A percentile compares a stretch with the other conserved stretches of the same genome.
phyloP scores from a whole-genome alignment of 2,329 filamentous ascomycete species.

The Sclerotinia spermophila region DNA sequence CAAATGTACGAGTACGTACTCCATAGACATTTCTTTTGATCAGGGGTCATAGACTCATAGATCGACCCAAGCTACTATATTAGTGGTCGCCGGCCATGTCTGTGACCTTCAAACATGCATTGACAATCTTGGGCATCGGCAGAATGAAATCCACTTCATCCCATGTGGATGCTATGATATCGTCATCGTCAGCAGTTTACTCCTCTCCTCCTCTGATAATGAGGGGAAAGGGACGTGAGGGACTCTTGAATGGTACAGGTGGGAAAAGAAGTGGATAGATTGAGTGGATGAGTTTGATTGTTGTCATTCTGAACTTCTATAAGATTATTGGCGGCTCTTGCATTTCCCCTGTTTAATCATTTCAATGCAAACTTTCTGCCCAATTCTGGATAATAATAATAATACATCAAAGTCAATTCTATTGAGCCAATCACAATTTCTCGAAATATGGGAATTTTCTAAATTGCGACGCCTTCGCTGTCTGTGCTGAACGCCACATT shows the following conservation, averaged over 20 bases:
- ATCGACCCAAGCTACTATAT: too few relatives aligned
- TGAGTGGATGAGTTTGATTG: not conserved
- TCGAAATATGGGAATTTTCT: not conserved
- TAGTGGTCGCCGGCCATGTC: not conserved
- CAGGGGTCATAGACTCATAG: not conserved
- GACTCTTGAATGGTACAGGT: not conserved
- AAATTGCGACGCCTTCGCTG: conserved; percentile 9
- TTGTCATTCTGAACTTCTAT: not conserved
- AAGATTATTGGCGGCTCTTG: not conserved
- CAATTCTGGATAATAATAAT: not conserved
- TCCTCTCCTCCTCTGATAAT: not conserved
- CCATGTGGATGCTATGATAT: conserved; percentile 7
- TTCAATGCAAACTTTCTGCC: conserved; percentile 3
- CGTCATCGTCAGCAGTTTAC: not conserved
- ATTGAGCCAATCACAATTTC: not conserved
- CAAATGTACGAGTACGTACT: too few relatives aligned
- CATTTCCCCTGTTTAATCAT: not conserved
- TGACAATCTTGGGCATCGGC: not conserved
- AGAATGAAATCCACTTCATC: not conserved
- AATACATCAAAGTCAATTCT: not conserved
- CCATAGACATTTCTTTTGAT: not conserved
- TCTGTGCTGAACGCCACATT: conserved; percentile 15
- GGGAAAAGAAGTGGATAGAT: not conserved
- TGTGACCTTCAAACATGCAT: not conserved
- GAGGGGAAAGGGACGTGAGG: not conserved